phyloP scores from a whole-genome alignment of 2,329 filamentous ascomycete species.

The Pseudogymnoascus sp. region DNA sequence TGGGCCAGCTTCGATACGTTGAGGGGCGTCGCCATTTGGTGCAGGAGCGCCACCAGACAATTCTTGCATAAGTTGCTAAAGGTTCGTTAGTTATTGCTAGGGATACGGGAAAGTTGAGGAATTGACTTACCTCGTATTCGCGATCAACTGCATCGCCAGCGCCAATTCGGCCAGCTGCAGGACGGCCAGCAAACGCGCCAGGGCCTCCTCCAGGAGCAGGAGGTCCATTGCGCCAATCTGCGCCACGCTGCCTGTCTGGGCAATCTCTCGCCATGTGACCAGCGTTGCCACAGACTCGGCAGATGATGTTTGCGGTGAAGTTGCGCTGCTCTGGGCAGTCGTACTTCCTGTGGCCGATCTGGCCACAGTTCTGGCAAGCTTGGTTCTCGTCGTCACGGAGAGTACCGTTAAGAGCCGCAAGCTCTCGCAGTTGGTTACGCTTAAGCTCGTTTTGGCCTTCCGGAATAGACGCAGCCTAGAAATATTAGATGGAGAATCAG shows the following conservation, averaged over 20 bases:
- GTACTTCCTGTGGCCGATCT: constrained; percentile 98
- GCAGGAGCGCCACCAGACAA: constrained; percentile 64
- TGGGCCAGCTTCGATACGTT: constrained; percentile 80
- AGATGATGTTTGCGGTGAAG: constrained; percentile 98
- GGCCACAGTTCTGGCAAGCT: constrained; percentile 97
- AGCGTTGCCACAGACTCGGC: constrained; percentile 93
- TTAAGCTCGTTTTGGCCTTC: constrained; percentile 99
- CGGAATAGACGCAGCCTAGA: constrained; percentile 89
- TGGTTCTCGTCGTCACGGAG: constrained; percentile 98
- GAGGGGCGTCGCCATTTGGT: constrained; percentile 51
- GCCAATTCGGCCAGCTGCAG: constrained; percentile 56
- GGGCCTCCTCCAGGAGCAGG: constrained; percentile 41
- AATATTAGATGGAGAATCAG: constrained; percentile 24
- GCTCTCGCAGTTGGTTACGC: constrained; percentile 94
- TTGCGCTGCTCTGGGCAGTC: constrained; percentile 97
- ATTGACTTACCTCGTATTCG: constrained; percentile 74
- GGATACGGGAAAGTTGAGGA: background rate
- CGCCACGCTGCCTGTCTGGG: constrained; percentile 81
- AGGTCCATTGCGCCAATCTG: constrained; percentile 81
- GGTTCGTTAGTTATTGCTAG: constrained; percentile 28
- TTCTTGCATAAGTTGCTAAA: constrained; percentile 92
- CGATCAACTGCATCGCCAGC: constrained; percentile 79
- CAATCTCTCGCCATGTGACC: constrained; percentile 98
- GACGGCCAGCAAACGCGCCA: constrained; percentile 36
- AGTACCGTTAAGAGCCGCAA: constrained; percentile 96